Evolutionary conservation across 2,329 filamentous ascomycete genomes (phyloP).

Genomic region (Scorias spongiosa): DNA sequence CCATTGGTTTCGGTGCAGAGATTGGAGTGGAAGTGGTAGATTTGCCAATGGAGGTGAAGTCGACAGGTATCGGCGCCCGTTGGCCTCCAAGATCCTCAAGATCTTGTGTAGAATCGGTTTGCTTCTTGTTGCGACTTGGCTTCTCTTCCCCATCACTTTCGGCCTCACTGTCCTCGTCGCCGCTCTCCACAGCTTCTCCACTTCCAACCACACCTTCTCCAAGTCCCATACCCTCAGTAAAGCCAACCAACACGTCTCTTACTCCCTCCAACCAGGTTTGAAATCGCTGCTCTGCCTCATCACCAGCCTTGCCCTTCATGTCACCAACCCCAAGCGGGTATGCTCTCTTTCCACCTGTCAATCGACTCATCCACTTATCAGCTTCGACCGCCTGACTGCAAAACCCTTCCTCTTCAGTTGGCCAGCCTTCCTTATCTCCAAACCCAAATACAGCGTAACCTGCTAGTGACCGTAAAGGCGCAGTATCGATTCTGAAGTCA

Average conservation of each 20-base stretch:
- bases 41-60: slow-evolving; percentile 64
- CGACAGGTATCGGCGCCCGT: slow-evolving; percentile 51
- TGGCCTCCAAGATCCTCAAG: slow-evolving; percentile 63
- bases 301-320: slow-evolving; percentile 40
- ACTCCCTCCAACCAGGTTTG: slow-evolving; percentile 67
- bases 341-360: slow-evolving; percentile 72
- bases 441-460: slow-evolving; percentile 93
- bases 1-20: slow-evolving; percentile 69
- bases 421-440: slow-evolving; percentile 84
- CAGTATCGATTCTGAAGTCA: slow-evolving; percentile 90
- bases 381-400: slow-evolving; percentile 83
- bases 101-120: slow-evolving; percentile 44
- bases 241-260: slow-evolving; percentile 50
- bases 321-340: slow-evolving; percentile 84
- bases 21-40: slow-evolving; percentile 29
- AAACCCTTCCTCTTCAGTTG: slow-evolving; percentile 76
- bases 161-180: slow-evolving; percentile 50
- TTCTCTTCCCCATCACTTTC: slow-evolving; percentile 14
- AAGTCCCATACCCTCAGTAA: slow-evolving; percentile 37
- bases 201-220: slow-evolving; percentile 61
- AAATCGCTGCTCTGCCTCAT: slow-evolving; percentile 49
- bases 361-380: slow-evolving; percentile 93
- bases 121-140: slow-evolving; percentile 21
- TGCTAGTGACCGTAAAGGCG: slow-evolving; percentile 57
- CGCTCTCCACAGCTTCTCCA: slow-evolving; percentile 72